A percentile compares a stretch with the other conserved stretches of the same genome.
phyloP scores from a whole-genome alignment of 768 basidiomycete genomes.

The Tulasnella sp. region DNA sequence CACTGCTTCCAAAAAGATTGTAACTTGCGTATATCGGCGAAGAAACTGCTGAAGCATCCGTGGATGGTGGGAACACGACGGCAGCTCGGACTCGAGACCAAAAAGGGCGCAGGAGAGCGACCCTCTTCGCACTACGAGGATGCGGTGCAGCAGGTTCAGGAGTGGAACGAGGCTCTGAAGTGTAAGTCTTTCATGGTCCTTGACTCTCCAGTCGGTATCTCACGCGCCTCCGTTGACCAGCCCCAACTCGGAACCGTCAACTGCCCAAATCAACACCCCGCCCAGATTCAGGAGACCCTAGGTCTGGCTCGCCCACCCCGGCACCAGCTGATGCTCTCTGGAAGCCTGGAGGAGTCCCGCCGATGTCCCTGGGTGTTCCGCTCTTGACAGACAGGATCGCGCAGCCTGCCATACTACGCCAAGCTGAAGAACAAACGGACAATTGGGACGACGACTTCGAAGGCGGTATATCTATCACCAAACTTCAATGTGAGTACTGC shows the following conservation, averaged over 20 bases:
- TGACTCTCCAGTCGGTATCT: slow-evolving; percentile 24
- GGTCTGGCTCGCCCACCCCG: slow-evolving; percentile 32
- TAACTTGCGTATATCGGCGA: slow-evolving; percentile 91
- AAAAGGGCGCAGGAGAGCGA: slow-evolving; percentile 46
- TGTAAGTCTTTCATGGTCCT: slow-evolving; percentile 53
- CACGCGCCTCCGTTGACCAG: slow-evolving; percentile 20
- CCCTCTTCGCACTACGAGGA: slow-evolving; percentile 87
- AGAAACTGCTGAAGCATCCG: slow-evolving; percentile 88
- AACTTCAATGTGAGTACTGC: slow-evolving; percentile 62
- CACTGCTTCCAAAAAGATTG: slow-evolving; percentile 99
- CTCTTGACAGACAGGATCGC: slow-evolving; percentile 25
- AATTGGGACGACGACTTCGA: slow-evolving; percentile 99
- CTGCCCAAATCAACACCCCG: slow-evolving; percentile 11
- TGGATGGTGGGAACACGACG: slow-evolving; percentile 92
- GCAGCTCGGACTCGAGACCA: slow-evolving; percentile 56
- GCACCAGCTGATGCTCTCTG: slow-evolving; percentile 1
- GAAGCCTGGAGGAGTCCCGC: slow-evolving; percentile 18
- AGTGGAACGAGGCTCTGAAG: slow-evolving; percentile 98
- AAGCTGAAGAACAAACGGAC: slow-evolving; percentile 85
- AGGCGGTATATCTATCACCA: slow-evolving; percentile 85
- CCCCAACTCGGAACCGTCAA: slow-evolving; percentile 29
- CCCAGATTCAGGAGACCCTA: slow-evolving; percentile 30
- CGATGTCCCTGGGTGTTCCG: slow-evolving; percentile 48
- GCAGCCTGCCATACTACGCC: slow-evolving; percentile 49
- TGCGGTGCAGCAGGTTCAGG: slow-evolving; percentile 91